Percentiles rank a stretch among this genome's conserved stretches.
Evolutionary conservation across 1,139 yeast species (phyloP).

Genomic region (Saccharomyces uvarum): DNA sequence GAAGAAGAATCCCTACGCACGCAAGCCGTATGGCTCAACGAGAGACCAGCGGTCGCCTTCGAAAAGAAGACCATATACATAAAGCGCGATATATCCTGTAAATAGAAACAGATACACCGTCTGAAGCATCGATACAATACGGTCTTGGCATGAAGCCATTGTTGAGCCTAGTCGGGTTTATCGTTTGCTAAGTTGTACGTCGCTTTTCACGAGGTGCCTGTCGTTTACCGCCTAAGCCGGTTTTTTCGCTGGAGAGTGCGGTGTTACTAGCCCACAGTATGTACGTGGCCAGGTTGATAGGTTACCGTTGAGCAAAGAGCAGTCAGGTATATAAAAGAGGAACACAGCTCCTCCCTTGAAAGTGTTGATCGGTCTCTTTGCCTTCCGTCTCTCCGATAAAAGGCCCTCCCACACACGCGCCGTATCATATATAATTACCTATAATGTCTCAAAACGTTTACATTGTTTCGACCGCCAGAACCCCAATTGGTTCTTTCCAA

Average conservation of each 20-base stretch:
- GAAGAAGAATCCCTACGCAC: slow-evolving; percentile 27
- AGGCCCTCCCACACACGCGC: not conserved
- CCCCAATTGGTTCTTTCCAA: slow-evolving; percentile 92
- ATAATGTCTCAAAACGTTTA: slow-evolving; percentile 49
- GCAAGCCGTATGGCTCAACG: slow-evolving; percentile 6
- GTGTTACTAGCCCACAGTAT: not conserved
- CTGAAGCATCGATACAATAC: not conserved
- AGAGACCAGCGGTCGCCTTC: not conserved
- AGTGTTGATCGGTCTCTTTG: not conserved
- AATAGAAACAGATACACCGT: slow-evolving; percentile 2
- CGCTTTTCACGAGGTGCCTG: not conserved
- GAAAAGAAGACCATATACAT: not conserved
- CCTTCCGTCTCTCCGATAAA: not conserved
- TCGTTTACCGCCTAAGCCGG: not conserved
- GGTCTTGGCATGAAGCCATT: not conserved
- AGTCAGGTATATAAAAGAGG: not conserved
- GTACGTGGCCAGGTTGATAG: not conserved
- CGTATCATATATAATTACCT: not conserved
- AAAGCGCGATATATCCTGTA: slow-evolving; percentile 5
- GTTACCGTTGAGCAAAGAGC: not conserved
- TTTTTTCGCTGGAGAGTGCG: slow-evolving; percentile 1
- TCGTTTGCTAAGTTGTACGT: not conserved
- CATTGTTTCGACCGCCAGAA: slow-evolving; percentile 85
- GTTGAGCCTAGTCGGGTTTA: not conserved
- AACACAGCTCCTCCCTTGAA: not conserved